A percentile compares a stretch with the other conserved stretches of the same genome.
Conservation (phyloP, 495 filamentous ascomycete species). For the Penicillium flavigenum region DNA sequence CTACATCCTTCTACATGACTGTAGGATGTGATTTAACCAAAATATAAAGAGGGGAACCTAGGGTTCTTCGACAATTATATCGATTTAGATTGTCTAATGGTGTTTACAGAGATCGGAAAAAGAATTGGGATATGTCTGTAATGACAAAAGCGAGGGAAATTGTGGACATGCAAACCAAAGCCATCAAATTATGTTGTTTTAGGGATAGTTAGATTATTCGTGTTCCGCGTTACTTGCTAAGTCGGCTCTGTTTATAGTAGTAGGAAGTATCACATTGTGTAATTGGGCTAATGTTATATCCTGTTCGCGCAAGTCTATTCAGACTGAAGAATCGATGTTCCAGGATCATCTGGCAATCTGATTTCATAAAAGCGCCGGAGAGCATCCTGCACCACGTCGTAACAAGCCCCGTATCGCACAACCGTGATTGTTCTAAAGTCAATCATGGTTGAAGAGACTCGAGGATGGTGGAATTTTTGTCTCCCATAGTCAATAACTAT, state of each 20-base stretch:
- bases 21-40: not conserved
- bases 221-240: not conserved
- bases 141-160: not conserved
- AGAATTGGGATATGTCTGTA: not conserved
- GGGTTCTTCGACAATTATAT: not conserved
- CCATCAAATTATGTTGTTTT: not conserved
- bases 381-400: slow-evolving; percentile 32
- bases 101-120: not conserved
- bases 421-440: slow-evolving; percentile 28
- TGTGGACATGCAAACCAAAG: not conserved
- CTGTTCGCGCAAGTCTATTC: slow-evolving; percentile 8
- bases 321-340: slow-evolving; percentile 15
- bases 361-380: slow-evolving; percentile 26
- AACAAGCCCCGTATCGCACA: slow-evolving; percentile 37
- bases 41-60: not conserved
- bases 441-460: slow-evolving; percentile 35
- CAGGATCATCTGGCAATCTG: slow-evolving; percentile 26
- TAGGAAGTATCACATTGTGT: not conserved
- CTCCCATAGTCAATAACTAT: slow-evolving; percentile 35
- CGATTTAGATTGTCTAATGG: not conserved
- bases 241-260: not conserved
- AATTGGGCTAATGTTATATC: not conserved
- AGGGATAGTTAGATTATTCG: not conserved
- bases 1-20: not conserved
- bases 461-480: slow-evolving; percentile 24